Evolutionary conservation across 1,139 yeast genomes (phyloP).

Genomic region (Yamadazyma aaseri): DNA sequence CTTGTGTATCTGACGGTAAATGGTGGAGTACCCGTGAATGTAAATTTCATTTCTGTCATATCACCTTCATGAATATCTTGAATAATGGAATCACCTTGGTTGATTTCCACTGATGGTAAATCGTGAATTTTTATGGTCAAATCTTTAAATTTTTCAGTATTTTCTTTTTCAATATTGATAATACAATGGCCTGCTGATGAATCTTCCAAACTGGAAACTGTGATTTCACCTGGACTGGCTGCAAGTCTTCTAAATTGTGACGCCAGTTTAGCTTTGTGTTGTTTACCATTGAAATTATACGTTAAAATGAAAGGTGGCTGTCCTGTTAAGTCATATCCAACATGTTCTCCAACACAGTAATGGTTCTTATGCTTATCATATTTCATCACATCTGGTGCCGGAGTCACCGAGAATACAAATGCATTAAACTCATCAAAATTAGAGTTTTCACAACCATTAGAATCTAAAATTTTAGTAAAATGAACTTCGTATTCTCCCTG

Average conservation of each 20-base stretch:
- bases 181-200: slow-evolving; percentile 69
- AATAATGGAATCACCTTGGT: slow-evolving; percentile 71
- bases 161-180: slow-evolving; percentile 51
- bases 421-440: slow-evolving; percentile 33
- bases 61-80: slow-evolving; percentile 90
- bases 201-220: slow-evolving; percentile 71
- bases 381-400: slow-evolving; percentile 65
- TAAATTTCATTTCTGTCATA: slow-evolving; percentile 67
- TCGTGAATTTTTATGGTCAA: slow-evolving; percentile 64
- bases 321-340: slow-evolving; percentile 75
- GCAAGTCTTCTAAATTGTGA: slow-evolving; percentile 68
- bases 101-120: slow-evolving; percentile 87
- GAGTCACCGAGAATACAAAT: slow-evolving; percentile 59
- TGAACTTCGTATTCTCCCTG: slow-evolving; percentile 57
- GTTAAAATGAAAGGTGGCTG: slow-evolving; percentile 73
- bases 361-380: slow-evolving; percentile 36
- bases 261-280: slow-evolving; percentile 59
- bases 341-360: slow-evolving; percentile 91
- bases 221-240: slow-evolving; percentile 71
- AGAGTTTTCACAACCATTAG: slow-evolving; percentile 63
- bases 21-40: slow-evolving; percentile 73
- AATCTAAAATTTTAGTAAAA: slow-evolving; percentile 59
- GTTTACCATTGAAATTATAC: slow-evolving; percentile 67
- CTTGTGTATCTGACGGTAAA: slow-evolving; percentile 60
- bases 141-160: slow-evolving; percentile 32